A percentile compares a stretch with the other conserved stretches of the same genome.
These are phyloP conservation scores for Candida insectalens DNA, from an alignment of 805 yeast genomes.

Conservation along the genomic window DNA sequence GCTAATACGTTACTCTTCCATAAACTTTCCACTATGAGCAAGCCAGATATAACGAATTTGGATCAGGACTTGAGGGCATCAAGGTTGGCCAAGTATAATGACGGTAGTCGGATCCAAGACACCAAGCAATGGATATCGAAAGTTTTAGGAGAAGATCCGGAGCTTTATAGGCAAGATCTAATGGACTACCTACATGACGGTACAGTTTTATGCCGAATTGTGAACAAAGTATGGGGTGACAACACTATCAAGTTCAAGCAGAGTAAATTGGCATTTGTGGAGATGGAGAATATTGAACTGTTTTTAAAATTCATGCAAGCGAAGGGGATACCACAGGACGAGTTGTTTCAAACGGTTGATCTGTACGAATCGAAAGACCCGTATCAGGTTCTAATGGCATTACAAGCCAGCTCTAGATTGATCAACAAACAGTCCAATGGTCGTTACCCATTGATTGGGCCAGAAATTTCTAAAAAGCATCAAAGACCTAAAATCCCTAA, in stretches of 20 bases:
- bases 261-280: conserved; percentile 65
- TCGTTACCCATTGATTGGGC: conserved; percentile 45
- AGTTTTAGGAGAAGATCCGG: conserved; percentile 18
- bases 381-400: conserved; percentile 64
- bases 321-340: conserved; percentile 72
- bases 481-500: conserved; percentile 42
- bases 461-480: conserved; percentile 38
- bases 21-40: too few species aligned
- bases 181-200: conserved; percentile 57
- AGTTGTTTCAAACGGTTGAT: conserved; percentile 71
- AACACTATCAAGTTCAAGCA: conserved; percentile 38
- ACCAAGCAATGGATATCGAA: conserved; percentile 45
- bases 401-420: conserved; percentile 64
- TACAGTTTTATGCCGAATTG: conserved; percentile 36
- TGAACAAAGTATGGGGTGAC: conserved; percentile 30
- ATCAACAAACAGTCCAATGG: conserved; percentile 40
- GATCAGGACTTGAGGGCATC: conserved; percentile 51
- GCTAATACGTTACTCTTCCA: not conserved
- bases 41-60: conserved; percentile 32
- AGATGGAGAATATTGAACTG: conserved; percentile 78
- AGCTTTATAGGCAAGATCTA: conserved; percentile 28
- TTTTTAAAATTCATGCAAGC: conserved; percentile 53
- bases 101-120: conserved; percentile 20
- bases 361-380: conserved; percentile 68
- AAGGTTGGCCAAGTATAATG: conserved; percentile 42